These are phyloP conservation scores for Candida glucosophila DNA, from an alignment of 1,139 yeast species.

Conservation along the genomic window DNA sequence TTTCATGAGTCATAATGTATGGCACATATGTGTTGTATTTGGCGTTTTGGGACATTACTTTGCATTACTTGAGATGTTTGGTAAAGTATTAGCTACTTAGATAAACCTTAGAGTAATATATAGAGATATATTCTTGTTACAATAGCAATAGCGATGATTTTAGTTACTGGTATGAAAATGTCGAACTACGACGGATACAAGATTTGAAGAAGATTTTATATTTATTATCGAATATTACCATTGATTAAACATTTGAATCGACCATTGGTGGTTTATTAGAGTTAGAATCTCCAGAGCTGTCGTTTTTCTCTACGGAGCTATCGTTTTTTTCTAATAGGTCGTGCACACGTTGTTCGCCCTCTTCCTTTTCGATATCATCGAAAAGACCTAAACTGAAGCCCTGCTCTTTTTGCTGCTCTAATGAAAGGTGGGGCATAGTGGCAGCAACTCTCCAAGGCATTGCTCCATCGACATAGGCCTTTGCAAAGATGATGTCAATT, in stretches of 20 bases:
- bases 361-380: slow-evolving; percentile 31
- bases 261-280: no score
- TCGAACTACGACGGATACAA: no score
- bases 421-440: slow-evolving; percentile 38
- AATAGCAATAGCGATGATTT: slow-evolving; percentile 52
- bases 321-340: slow-evolving; percentile 8
- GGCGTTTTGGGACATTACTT: slow-evolving; percentile 84
- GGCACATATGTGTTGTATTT: slow-evolving; percentile 87
- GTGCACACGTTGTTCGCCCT: slow-evolving; percentile 22
- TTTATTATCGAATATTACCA: background rate
- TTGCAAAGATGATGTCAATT: slow-evolving; percentile 38
- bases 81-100: slow-evolving; percentile 8
- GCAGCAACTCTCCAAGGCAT: slow-evolving; percentile 46
- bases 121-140: no score
- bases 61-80: slow-evolving; percentile 66
- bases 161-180: background rate
- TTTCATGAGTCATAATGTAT: slow-evolving; percentile 75
- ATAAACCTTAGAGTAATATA: slow-evolving; percentile 3
- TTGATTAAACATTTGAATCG: slow-evolving; percentile 2
- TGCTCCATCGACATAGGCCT: slow-evolving; percentile 36
- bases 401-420: slow-evolving; percentile 38
- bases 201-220: slow-evolving; percentile 1
- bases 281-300: no score
- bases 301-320: no score
- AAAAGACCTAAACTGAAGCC: slow-evolving; percentile 40